phyloP scores from a whole-genome alignment of 192 early-diverging fungal species.

The Gorgonomyces haynaldii region DNA sequence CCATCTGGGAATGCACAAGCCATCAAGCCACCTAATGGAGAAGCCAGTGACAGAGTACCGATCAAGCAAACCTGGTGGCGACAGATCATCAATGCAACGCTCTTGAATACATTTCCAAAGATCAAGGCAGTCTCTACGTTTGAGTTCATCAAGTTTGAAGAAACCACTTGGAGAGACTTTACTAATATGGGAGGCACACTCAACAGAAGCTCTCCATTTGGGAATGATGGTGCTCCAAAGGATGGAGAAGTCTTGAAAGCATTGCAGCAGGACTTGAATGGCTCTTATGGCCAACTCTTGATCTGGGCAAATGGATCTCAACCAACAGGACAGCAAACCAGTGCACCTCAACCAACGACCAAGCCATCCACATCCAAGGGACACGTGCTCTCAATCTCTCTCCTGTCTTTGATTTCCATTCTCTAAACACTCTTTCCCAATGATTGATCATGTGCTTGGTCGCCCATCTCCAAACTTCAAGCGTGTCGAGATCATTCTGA shows the following conservation, averaged over 20 bases:
- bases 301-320: no score
- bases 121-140: conserved; percentile 22
- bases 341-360: no score
- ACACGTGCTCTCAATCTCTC: no score
- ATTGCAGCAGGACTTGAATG: not conserved
- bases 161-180: conserved; percentile 24
- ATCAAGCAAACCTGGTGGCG: conserved; percentile 36
- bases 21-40: not conserved
- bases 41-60: conserved; percentile 6
- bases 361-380: no score
- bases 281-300: not conserved
- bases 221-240: not conserved
- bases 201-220: not conserved
- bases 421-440: conserved; percentile 23
- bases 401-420: no score
- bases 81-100: conserved; percentile 18
- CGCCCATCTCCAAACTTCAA: conserved; percentile 81
- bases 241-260: not conserved
- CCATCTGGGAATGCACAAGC: not conserved
- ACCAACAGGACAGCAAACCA: no score
- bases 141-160: conserved; percentile 28
- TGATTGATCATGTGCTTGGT: conserved; percentile 88
- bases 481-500: conserved; percentile 59
- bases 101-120: conserved; percentile 18
- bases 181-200: conserved; percentile 10